Conservation (phyloP, 305 asterid species). For the Solanum hybrid region DNA sequence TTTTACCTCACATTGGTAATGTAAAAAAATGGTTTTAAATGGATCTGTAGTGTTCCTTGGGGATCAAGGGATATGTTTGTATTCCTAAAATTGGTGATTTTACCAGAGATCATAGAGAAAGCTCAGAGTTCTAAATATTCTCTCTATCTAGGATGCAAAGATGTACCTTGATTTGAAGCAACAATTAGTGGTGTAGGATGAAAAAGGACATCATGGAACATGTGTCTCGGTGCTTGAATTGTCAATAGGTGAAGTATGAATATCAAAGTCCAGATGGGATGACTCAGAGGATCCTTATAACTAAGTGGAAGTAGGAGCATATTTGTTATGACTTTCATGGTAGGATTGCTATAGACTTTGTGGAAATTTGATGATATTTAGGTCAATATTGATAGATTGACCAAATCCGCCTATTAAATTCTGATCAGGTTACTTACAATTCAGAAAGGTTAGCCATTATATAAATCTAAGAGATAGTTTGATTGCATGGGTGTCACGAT, state of each 20-base stretch:
- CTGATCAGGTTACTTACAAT: too few species aligned
- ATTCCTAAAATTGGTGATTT: too few species aligned
- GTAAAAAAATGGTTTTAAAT: not conserved
- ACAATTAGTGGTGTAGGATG: not conserved
- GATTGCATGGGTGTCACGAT: not conserved
- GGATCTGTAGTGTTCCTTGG: not conserved
- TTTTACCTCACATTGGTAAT: not conserved
- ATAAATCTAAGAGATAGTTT: not conserved
- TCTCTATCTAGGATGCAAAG: not conserved
- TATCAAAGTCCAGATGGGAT: not conserved
- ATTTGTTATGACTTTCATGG: not conserved
- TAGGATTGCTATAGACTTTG: not conserved
- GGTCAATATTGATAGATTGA: not conserved
- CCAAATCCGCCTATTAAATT: not conserved
- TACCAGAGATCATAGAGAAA: not conserved
- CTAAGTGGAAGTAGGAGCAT: not conserved
- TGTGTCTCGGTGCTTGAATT: not conserved
- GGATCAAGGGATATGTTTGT: not conserved
- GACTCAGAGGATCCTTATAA: not conserved
- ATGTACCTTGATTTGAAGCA: not conserved
- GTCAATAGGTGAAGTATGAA: not conserved
- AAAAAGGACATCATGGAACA: not conserved
- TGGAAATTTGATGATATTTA: not conserved
- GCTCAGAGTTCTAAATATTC: not conserved
- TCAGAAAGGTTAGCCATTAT: not conserved